Conservation (phyloP, 495 filamentous ascomycete genomes). For the Daldinia grandis region DNA sequence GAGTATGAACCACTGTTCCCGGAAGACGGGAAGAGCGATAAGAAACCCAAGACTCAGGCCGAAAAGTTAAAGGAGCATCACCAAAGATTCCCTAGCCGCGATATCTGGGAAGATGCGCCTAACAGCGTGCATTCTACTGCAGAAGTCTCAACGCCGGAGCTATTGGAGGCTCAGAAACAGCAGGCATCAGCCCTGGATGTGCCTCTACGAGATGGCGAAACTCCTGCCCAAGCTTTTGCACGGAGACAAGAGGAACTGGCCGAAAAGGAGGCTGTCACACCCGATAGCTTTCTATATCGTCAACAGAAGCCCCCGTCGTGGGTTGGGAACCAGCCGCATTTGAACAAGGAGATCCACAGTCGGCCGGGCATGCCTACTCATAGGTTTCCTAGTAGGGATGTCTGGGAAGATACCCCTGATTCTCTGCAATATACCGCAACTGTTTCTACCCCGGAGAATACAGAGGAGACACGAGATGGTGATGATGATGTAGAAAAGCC, state of each 20-base stretch:
- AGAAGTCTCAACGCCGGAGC: constrained; percentile 83
- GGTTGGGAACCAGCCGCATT: constrained; percentile 54
- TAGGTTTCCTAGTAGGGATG: constrained; percentile 91
- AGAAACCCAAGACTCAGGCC: constrained; percentile 55
- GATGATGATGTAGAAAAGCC: constrained; percentile 45
- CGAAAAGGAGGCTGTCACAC: constrained; percentile 54
- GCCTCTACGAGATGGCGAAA: constrained; percentile 52
- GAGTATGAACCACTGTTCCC: constrained; percentile 96
- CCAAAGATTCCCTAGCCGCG: constrained; percentile 89
- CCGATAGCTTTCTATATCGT: constrained; percentile 54
- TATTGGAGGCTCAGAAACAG: constrained; percentile 53
- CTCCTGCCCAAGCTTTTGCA: constrained; percentile 62
- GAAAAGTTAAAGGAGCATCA: constrained; percentile 64
- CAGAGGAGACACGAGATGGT: constrained; percentile 53
- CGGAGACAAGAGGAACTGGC: constrained; percentile 63
- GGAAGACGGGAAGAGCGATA: constrained; percentile 74
- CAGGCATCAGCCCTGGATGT: constrained; percentile 31
- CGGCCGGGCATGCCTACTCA: constrained; percentile 65
- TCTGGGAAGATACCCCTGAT: constrained; percentile 96
- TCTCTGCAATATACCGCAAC: constrained; percentile 82
- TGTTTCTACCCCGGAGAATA: constrained; percentile 68
- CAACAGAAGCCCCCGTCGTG: constrained; percentile 59
- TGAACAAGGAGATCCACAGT: constrained; percentile 48
- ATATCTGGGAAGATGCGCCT: constrained; percentile 97
- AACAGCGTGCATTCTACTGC: constrained; percentile 84